Percentiles rank a stretch among this genome's conserved stretches.
These are phyloP conservation scores for Hanseniaspora valbyensis DNA, from an alignment of 805 yeast species.

Conservation along the genomic window DNA sequence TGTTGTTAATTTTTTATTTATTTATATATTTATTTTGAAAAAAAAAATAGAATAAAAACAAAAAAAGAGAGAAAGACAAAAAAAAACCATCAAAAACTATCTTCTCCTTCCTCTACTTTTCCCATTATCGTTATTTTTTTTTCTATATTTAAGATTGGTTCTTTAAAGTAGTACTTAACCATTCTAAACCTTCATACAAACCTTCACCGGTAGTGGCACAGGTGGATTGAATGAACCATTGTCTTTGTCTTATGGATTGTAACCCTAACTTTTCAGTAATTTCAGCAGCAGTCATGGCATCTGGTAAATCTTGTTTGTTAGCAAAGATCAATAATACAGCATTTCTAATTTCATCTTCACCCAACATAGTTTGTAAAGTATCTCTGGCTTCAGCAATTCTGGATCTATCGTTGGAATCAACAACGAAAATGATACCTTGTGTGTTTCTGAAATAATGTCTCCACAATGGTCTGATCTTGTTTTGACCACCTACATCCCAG, in stretches of 20 bases:
- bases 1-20: neutral
- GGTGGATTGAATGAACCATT: constrained; percentile 98
- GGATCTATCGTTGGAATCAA: constrained; percentile 95
- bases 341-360: constrained; percentile 96
- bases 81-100: neutral
- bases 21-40: too few species aligned
- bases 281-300: constrained; percentile 98
- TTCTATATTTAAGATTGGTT: constrained; percentile 33
- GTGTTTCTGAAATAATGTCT: constrained; percentile 98
- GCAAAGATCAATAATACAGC: constrained; percentile 92
- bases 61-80: too few species aligned
- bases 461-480: constrained; percentile 97
- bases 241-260: constrained; percentile 95
- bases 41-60: too few species aligned
- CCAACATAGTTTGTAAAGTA: constrained; percentile 94
- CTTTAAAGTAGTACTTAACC: constrained; percentile 88
- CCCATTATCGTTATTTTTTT: neutral
- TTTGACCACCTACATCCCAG: constrained; percentile 99
- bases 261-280: constrained; percentile 93
- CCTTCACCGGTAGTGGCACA: constrained; percentile 99
- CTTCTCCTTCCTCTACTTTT: neutral
- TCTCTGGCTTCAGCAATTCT: constrained; percentile 97
- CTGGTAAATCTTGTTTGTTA: constrained; percentile 97
- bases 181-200: constrained; percentile 92
- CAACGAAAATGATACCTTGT: constrained; percentile 95